Conservation (phyloP, 1,139 yeast species). For the Barnettozyma hawaiiensis region DNA sequence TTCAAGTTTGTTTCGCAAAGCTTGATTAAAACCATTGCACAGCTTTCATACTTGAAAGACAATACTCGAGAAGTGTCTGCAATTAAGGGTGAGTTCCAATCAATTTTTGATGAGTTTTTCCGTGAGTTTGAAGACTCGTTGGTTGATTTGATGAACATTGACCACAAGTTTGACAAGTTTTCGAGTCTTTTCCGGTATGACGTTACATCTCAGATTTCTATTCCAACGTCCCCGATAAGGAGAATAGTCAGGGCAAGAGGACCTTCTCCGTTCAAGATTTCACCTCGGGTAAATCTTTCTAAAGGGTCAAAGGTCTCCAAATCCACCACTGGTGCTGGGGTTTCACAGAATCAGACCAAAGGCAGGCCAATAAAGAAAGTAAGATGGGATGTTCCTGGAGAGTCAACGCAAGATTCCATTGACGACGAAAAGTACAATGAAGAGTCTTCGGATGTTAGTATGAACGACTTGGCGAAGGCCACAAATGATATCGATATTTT, state of each 20-base stretch:
- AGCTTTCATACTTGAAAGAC: conserved; percentile 12
- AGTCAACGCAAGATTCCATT: conserved; percentile 4
- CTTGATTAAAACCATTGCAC: conserved; percentile 15
- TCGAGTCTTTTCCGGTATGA: conserved; percentile 18
- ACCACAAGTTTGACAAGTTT: conserved; percentile 21
- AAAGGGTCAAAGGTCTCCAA: conserved; percentile 11
- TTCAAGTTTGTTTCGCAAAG: conserved; percentile 16
- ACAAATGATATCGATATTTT: conserved; percentile 20
- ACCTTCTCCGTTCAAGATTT: conserved; percentile 20
- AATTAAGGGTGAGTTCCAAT: conserved; percentile 16
- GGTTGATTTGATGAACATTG: conserved; percentile 21
- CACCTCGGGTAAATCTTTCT: conserved; percentile 17
- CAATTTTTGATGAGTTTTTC: conserved; percentile 17
- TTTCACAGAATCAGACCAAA: conserved; percentile 11
- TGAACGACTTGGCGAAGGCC: conserved; percentile 28
- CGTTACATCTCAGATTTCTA: conserved; percentile 18
- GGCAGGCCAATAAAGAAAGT: conserved; percentile 29
- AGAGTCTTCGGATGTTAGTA: conserved; percentile 30
- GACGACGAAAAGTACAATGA: conserved; percentile 10
- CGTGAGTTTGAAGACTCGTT: conserved; percentile 18
- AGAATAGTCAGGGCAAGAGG: conserved; percentile 16
- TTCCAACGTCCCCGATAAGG: conserved; percentile 26
- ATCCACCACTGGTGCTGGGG: conserved; percentile 11
- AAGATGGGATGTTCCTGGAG: conserved; percentile 36
- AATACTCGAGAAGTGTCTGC: conserved; percentile 8